Conservation (phyloP, 257 asterid species). For the Ballota nigra region DNA sequence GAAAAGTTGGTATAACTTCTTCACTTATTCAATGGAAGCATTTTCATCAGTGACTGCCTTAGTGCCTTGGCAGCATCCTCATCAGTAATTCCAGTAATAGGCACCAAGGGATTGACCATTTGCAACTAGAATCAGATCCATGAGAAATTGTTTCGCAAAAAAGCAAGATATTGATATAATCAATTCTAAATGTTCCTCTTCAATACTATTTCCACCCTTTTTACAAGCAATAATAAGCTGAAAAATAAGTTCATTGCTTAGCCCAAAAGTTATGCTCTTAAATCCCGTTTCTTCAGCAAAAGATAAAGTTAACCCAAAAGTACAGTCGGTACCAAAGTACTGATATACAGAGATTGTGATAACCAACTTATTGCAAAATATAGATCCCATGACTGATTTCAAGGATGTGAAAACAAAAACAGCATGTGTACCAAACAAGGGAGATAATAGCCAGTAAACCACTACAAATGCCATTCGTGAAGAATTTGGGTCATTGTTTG, state of each 20-base stretch:
- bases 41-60: conserved; percentile 78
- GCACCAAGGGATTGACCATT: conserved; percentile 45
- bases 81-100: conserved; percentile 89
- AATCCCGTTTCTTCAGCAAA: background rate
- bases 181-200: conserved; percentile 92
- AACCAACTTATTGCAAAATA: background rate
- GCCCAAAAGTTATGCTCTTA: background rate
- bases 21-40: conserved; percentile 90
- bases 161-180: conserved; percentile 48
- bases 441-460: too few species aligned
- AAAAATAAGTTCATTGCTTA: conserved; percentile 18
- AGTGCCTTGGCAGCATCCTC: conserved; percentile 97
- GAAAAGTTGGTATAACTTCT: conserved; percentile 89
- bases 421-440: too few species aligned
- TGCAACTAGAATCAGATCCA: background rate
- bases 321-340: background rate
- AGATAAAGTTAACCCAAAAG: background rate
- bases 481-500: too few species aligned
- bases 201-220: conserved; percentile 97
- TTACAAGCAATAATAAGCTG: conserved; percentile 93
- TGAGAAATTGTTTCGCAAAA: background rate
- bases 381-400: background rate
- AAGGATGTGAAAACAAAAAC: too few species aligned
- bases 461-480: too few species aligned
- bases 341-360: background rate